Base-by-base conservation (phyloP, 176 grass and related monocot genomes). In the Triticum urartu region DNA sequence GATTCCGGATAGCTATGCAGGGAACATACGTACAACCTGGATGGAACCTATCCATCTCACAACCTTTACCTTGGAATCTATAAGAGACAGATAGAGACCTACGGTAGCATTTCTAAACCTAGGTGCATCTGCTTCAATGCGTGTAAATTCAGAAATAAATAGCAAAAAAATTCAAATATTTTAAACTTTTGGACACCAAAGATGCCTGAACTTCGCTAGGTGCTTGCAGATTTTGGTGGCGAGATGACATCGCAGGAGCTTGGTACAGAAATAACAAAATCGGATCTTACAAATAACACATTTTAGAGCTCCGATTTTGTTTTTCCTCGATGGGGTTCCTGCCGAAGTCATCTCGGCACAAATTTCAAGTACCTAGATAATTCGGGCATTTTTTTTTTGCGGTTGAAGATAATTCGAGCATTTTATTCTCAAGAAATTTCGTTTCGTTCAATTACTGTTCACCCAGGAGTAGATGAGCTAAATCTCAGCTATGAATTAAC, bases 11-110 rank as follows among this genome's bases (percentile, higher is more conserved):
- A 65, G 25, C 35, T 45, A 64, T 28, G 33, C 12, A 1, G 75
- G 20, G 21, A 79, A 81, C 18, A 4, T 22, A 81, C 45, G 6
- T 22, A 85, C 45, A 77, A 69, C 85, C 43, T 47, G 3, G 43
- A 47, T 13, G 43, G 43, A 47, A 47, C 43, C 13, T 47, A 54
- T 80, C 76, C 39, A 72, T 64, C 28, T 50, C 56, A 20, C 81
- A 54, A 28, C 10, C 6, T 64, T 42, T 40, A 38, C 64, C 34
- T 77, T 83, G 45, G 64, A 79, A 83, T 83, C 79, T 48, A 48
- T 76, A 67, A 81, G 9, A 6, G 15, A 52, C 45, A 15, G 54
- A 76, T 20, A 30, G 24, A 50, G 72, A 50, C 8, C 36, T 13
- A 20, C 0, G 34, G 34, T 7, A 18, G 66, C 14, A 21, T 8